Conservation (phyloP, 164 flowering plant species). For the Litsea cubeba region DNA sequence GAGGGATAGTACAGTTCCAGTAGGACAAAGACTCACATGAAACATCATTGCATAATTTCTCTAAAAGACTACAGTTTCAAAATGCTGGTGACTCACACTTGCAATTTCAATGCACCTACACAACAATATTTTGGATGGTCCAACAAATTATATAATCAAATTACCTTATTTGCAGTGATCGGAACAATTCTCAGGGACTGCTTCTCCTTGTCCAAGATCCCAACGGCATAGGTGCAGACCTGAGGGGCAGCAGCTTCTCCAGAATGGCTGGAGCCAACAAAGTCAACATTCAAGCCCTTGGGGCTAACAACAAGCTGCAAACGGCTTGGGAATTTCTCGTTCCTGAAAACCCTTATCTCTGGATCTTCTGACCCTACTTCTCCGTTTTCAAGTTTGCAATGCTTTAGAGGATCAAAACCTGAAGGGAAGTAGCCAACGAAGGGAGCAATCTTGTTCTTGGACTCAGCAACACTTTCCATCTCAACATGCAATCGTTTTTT, state of each 20-base stretch:
- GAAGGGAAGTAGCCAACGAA: slow-evolving; percentile 18
- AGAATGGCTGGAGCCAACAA: slow-evolving; percentile 60
- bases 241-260: slow-evolving; percentile 64
- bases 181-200: slow-evolving; percentile 61
- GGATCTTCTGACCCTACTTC: neutral
- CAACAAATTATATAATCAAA: neutral
- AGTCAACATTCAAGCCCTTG: slow-evolving; percentile 35
- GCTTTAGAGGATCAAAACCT: slow-evolving; percentile 10
- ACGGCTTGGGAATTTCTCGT: neutral
- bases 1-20: too few relatives aligned
- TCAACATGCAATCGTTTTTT: neutral
- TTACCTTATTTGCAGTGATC: slow-evolving; percentile 75
- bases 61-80: too few relatives aligned
- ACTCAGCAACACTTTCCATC: slow-evolving; percentile 7
- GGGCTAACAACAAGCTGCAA: slow-evolving; percentile 64
- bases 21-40: too few relatives aligned
- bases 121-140: too few relatives aligned
- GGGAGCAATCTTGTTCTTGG: slow-evolving; percentile 9
- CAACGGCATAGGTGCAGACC: slow-evolving; percentile 58
- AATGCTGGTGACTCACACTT: too few relatives aligned
- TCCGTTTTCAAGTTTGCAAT: neutral
- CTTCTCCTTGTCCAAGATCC: slow-evolving; percentile 64
- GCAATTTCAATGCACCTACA: too few relatives aligned
- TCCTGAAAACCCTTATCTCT: slow-evolving; percentile 10
- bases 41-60: too few relatives aligned